Percentiles rank a stretch among this genome's conserved stretches.
Conservation (phyloP, 441 rosid genomes). For the Kokia cookei region DNA sequence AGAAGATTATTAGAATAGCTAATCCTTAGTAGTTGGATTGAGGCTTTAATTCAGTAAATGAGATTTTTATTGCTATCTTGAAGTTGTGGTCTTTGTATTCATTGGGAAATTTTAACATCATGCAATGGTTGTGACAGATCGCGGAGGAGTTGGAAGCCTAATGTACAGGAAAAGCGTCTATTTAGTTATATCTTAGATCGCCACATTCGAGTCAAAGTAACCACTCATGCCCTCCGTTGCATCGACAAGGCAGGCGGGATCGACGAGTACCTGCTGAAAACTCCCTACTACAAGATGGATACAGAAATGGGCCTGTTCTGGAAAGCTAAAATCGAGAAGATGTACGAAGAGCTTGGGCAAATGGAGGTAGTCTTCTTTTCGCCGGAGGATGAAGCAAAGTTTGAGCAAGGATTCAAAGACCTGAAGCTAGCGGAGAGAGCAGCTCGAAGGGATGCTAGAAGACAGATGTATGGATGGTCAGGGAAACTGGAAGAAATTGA, state of each 20-base stretch:
- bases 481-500: constrained; percentile 32
- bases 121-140: constrained; percentile 39
- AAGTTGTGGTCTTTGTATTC: not conserved
- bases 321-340: constrained; percentile 89
- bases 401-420: constrained; percentile 74
- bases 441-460: constrained; percentile 50
- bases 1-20: not conserved
- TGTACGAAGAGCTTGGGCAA: constrained; percentile 77
- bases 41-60: not conserved
- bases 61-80: not conserved
- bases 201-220: constrained; percentile 81
- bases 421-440: constrained; percentile 63
- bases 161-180: constrained; percentile 87
- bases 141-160: constrained; percentile 90
- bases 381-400: constrained; percentile 70
- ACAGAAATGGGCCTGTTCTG: constrained; percentile 83
- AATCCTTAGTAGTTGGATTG: not conserved
- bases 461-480: constrained; percentile 38
- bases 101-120: not conserved
- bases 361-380: constrained; percentile 65
- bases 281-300: constrained; percentile 94
- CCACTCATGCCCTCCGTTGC: constrained; percentile 90
- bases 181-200: constrained; percentile 91
- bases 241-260: constrained; percentile 97
- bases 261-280: constrained; percentile 91